These are phyloP conservation scores for Coccomyxa sp. DNA, from an alignment of 139 green algal genomes.

Conservation along the genomic window DNA sequence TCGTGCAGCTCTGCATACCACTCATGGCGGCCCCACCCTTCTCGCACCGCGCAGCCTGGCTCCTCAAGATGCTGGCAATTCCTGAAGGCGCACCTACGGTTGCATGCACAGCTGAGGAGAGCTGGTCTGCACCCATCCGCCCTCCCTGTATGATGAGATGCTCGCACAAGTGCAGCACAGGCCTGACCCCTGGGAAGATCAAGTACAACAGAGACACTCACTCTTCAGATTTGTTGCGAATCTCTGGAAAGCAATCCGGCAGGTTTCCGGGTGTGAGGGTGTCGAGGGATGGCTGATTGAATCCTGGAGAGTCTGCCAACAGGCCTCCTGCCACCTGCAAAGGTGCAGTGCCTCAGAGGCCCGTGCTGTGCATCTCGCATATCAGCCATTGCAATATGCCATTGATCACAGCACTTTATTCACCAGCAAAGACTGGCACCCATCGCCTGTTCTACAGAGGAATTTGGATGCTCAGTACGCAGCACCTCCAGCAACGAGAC, in stretches of 20 bases:
- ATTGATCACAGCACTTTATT: not conserved
- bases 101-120: not conserved
- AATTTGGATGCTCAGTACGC: not conserved
- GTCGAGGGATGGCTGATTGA: conserved; percentile 67
- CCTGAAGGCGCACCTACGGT: conserved; percentile 66
- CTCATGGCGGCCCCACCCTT: conserved; percentile 61
- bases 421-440: not conserved
- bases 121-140: not conserved
- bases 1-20: conserved; percentile 65
- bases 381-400: not conserved
- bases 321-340: conserved; percentile 55
- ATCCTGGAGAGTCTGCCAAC: conserved; percentile 92
- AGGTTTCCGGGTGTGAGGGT: conserved; percentile 8
- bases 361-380: not conserved
- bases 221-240: not conserved
- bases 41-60: conserved; percentile 75
- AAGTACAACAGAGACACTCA: not conserved
- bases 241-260: conserved; percentile 21
- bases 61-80: conserved; percentile 88
- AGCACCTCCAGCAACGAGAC: conserved; percentile 72
- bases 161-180: not conserved
- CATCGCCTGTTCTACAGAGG: not conserved
- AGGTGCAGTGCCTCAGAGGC: not conserved
- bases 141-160: not conserved
- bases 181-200: not conserved